Conservation (phyloP, 257 asterid species). For the Solanum pinnatisectum region DNA sequence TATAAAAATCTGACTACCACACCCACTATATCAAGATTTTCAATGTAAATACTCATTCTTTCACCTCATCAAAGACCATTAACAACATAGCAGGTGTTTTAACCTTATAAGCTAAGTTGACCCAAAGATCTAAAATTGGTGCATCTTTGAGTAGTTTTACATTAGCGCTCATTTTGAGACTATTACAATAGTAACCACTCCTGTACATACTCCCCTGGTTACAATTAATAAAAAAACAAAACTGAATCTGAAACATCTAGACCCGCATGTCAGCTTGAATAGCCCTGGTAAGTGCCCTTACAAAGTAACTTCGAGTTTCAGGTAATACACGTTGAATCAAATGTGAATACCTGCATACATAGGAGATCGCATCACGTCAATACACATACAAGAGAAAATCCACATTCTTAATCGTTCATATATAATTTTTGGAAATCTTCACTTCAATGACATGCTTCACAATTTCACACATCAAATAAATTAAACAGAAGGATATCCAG, state of each 20-base stretch:
- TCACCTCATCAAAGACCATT: not conserved
- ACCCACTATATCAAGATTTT: not conserved
- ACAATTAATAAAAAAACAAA: conserved; percentile 40
- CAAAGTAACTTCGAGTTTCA: conserved; percentile 72
- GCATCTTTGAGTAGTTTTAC: not conserved
- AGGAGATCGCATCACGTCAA: not conserved
- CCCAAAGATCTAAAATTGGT: not conserved
- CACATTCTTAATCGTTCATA: not conserved
- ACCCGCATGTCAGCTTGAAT: conserved; percentile 38
- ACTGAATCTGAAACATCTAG: conserved; percentile 22
- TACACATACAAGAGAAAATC: not conserved
- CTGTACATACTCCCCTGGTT: conserved; percentile 45
- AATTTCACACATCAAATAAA: not conserved
- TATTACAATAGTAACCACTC: conserved; percentile 11
- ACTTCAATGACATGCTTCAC: not conserved
- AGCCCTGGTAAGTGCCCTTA: conserved; percentile 49
- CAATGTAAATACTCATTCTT: not conserved
- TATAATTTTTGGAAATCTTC: not conserved
- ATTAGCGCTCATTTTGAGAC: conserved; percentile 2
- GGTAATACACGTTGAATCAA: conserved; percentile 69
- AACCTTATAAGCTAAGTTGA: not conserved
- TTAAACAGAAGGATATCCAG: not conserved
- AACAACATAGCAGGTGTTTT: not conserved
- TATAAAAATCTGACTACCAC: not conserved
- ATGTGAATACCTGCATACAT: conserved; percentile 55